Percentiles rank a stretch among this genome's conserved stretches.
phyloP scores from a whole-genome alignment of 257 asterid genomes.

The Nicotiana knightiana region DNA sequence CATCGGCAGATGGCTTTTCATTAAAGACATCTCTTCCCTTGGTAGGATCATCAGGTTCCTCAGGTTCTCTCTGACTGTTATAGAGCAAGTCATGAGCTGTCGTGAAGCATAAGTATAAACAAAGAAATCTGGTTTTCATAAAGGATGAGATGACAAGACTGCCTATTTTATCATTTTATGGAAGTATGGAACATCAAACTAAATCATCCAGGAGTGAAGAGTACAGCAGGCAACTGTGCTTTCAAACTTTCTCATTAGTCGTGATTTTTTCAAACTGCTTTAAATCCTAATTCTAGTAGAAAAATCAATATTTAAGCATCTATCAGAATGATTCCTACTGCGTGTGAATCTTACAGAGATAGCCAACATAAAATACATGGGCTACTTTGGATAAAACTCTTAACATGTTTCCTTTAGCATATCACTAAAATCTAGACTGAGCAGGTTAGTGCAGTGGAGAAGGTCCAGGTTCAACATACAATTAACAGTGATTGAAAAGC shows the following conservation, averaged over 20 bases:
- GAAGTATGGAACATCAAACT: neutral
- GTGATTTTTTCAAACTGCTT: neutral
- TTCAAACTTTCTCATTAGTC: neutral
- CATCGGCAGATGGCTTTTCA: constrained; percentile 97
- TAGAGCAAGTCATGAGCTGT: constrained; percentile 17
- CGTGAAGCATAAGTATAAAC: neutral
- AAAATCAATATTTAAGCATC: neutral
- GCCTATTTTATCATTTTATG: neutral
- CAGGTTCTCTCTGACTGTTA: constrained; percentile 90
- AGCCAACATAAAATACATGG: neutral
- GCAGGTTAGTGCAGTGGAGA: neutral
- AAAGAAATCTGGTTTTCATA: neutral
- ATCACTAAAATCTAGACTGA: neutral
- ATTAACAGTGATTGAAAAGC: neutral
- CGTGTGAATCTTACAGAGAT: neutral
- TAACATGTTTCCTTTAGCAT: constrained; percentile 1
- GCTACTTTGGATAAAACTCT: neutral
- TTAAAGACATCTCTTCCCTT: constrained; percentile 98
- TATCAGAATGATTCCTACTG: neutral
- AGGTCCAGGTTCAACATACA: constrained; percentile 6
- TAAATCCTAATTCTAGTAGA: neutral
- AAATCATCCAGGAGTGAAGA: neutral
- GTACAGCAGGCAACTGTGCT: neutral
- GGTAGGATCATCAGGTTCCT: constrained; percentile 96
- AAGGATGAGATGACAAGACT: neutral